A percentile compares a stretch with the other conserved stretches of the same genome.
Conservation (phyloP, 2,329 filamentous ascomycete species). For the Pseudopithomyces maydicus region DNA sequence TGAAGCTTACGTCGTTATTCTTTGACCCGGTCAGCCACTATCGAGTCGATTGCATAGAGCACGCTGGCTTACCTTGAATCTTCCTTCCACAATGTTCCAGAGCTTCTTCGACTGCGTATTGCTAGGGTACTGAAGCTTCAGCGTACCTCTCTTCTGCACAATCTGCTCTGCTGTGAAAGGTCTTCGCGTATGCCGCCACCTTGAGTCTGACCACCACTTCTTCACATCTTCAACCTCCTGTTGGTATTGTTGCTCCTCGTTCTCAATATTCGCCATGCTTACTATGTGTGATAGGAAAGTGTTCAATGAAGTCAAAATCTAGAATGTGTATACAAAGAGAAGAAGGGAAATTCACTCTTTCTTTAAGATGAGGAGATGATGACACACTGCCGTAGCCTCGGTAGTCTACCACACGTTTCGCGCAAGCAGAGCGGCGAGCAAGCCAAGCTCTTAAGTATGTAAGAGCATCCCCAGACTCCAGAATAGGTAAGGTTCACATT, state of each 20-base stretch:
- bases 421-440: slow-evolving; percentile 8
- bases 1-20: slow-evolving; percentile 86
- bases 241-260: slow-evolving; percentile 75
- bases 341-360: slow-evolving; percentile 2
- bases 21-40: slow-evolving; percentile 46
- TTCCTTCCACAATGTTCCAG: slow-evolving; percentile 84
- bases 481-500: slow-evolving; percentile 20
- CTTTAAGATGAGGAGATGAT: slow-evolving; percentile 25
- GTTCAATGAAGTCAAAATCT: neutral
- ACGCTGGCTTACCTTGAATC: slow-evolving; percentile 70
- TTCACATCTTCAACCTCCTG: slow-evolving; percentile 87
- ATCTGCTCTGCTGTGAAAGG: slow-evolving; percentile 97
- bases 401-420: slow-evolving; percentile 3
- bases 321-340: neutral
- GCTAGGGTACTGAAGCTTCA: slow-evolving; percentile 91
- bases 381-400: slow-evolving; percentile 29
- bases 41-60: neutral
- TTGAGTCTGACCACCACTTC: slow-evolving; percentile 89
- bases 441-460: slow-evolving; percentile 43
- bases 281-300: neutral
- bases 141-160: slow-evolving; percentile 88
- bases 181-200: slow-evolving; percentile 92
- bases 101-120: slow-evolving; percentile 91
- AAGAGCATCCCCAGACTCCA: slow-evolving; percentile 22
- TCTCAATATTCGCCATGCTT: slow-evolving; percentile 53